Conservation (phyloP, 352 stramenopile genomes). For the Phytophthora vignae region DNA sequence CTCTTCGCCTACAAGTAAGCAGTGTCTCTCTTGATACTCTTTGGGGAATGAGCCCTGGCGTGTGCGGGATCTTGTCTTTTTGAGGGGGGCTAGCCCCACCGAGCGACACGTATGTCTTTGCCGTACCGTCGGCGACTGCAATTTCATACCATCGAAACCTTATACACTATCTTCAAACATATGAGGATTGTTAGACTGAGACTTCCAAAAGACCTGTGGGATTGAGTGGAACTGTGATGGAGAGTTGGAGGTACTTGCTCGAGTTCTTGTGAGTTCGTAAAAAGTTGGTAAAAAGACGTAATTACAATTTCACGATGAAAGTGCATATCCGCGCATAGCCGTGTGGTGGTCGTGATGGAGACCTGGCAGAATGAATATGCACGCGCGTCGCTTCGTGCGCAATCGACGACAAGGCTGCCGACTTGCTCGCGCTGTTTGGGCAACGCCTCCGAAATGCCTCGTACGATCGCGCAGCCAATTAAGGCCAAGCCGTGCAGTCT, state of each 20-base stretch:
- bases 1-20: background rate
- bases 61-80: conserved; percentile 12
- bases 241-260: background rate
- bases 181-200: too few species aligned
- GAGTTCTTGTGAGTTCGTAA: background rate
- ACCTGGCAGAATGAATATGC: background rate
- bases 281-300: conserved; percentile 3
- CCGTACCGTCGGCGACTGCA: background rate
- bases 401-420: conserved; percentile 20
- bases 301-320: conserved; percentile 1
- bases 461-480: conserved; percentile 13
- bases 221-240: background rate
- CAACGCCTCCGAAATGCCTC: background rate
- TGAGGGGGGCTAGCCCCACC: conserved; percentile 8
- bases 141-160: background rate
- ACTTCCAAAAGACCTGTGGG: background rate
- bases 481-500: conserved; percentile 6
- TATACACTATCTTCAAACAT: background rate
- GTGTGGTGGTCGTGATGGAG: background rate
- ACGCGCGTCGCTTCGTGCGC: conserved; percentile 19
- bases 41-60: conserved; percentile 41
- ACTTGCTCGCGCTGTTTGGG: background rate
- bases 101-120: conserved; percentile 35
- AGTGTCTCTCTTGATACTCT: conserved; percentile 33
- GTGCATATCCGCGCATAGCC: background rate